Evolutionary conservation across 331 rosid genomes (phyloP).

Genomic region (Cydonia oblonga): DNA sequence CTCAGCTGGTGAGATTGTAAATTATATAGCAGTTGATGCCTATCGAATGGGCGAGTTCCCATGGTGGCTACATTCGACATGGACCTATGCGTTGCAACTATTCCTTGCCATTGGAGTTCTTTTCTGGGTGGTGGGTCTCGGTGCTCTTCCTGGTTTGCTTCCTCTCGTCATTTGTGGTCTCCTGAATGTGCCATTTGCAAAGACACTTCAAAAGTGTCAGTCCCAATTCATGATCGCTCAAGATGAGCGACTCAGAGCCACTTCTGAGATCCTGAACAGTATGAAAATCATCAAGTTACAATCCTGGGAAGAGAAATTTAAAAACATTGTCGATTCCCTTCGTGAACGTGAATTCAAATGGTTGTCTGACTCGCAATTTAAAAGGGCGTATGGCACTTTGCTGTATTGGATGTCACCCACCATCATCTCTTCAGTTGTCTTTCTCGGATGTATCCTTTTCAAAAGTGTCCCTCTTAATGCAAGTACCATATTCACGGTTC

Average conservation of each 20-base stretch:
- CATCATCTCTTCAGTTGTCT: constrained; percentile 45
- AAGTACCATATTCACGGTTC: constrained; percentile 58
- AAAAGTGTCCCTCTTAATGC: constrained; percentile 55
- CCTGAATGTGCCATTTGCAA: constrained; percentile 33
- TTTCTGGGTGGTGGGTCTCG: constrained; percentile 42
- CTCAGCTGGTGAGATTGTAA: constrained; percentile 66
- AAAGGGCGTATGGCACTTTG: constrained; percentile 28
- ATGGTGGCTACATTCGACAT: constrained; percentile 64
- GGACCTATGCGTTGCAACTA: constrained; percentile 35
- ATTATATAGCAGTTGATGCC: constrained; percentile 66
- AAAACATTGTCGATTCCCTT: constrained; percentile 26
- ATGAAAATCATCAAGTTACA: constrained; percentile 74
- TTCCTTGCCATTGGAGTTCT: constrained; percentile 34
- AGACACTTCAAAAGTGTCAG: constrained; percentile 37
- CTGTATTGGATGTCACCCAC: constrained; percentile 71
- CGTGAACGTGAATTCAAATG: constrained; percentile 48
- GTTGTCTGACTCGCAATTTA: constrained; percentile 32
- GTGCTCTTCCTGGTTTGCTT: constrained; percentile 59
- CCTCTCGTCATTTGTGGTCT: constrained; percentile 36
- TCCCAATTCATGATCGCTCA: constrained; percentile 34
- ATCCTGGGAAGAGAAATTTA: constrained; percentile 76
- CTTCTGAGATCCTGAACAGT: constrained; percentile 63
- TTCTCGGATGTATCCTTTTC: constrained; percentile 41
- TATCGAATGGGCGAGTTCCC: constrained; percentile 75
- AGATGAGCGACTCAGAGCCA: constrained; percentile 34